Percentiles rank a stretch among this genome's conserved stretches.
Evolutionary conservation across 2,329 filamentous ascomycete genomes (phyloP).

Genomic region (Arthrobotrys iridis): DNA sequence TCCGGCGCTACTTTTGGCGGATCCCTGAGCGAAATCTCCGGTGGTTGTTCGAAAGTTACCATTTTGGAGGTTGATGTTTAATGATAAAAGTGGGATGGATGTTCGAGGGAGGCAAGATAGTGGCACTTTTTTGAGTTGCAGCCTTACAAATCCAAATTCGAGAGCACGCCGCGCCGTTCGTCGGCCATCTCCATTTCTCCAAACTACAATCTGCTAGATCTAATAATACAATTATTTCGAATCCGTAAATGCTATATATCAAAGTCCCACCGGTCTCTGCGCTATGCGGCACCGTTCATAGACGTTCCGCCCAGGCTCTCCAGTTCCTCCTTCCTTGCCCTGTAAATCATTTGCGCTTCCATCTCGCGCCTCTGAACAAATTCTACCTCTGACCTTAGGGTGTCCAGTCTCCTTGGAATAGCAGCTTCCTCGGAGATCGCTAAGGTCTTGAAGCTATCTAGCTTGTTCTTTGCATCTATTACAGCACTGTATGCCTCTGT

Average conservation of each 20-base stretch:
- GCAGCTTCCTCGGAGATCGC: constrained; percentile 82
- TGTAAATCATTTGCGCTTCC: constrained; percentile 88
- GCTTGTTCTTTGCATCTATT: constrained; percentile 75
- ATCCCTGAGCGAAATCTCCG: constrained; percentile 62
- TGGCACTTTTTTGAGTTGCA: constrained; percentile 36
- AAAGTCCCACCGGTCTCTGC: neutral
- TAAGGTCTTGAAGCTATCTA: constrained; percentile 78
- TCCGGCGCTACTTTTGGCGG: constrained; percentile 81
- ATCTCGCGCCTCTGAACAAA: constrained; percentile 83
- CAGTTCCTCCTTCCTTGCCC: constrained; percentile 79
- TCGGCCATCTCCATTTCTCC: constrained; percentile 23
- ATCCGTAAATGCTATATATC: neutral
- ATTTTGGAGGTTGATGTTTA: constrained; percentile 57
- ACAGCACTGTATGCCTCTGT: constrained; percentile 77
- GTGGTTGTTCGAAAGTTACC: constrained; percentile 59
- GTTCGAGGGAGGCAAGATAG: constrained; percentile 21
- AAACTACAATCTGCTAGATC: constrained; percentile 25
- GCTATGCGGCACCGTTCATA: constrained; percentile 43
- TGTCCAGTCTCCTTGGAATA: constrained; percentile 75
- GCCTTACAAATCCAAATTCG: constrained; percentile 50
- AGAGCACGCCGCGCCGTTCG: neutral
- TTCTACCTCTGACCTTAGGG: constrained; percentile 81
- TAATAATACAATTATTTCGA: constrained; percentile 8
- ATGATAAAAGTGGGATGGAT: constrained; percentile 33
- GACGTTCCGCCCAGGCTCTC: constrained; percentile 65